These are phyloP conservation scores for Pythium guiyangense DNA, from an alignment of 352 stramenopile species.

Conservation along the genomic window DNA sequence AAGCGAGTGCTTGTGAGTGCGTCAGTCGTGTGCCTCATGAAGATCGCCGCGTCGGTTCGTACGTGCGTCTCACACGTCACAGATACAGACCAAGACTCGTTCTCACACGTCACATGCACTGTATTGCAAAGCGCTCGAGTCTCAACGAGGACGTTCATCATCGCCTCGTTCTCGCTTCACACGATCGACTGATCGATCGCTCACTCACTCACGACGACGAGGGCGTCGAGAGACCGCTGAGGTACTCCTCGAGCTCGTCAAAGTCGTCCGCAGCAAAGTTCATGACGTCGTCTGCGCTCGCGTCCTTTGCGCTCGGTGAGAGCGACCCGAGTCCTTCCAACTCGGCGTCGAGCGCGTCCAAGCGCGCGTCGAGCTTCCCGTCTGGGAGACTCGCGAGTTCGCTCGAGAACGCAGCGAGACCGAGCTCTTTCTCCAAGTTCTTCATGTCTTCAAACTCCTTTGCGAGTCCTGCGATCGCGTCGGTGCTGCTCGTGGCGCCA, in stretches of 20 bases:
- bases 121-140: too few relatives aligned
- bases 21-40: too few relatives aligned
- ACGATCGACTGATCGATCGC: neutral
- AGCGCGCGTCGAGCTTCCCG: constrained; percentile 50
- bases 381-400: constrained; percentile 38
- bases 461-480: constrained; percentile 41
- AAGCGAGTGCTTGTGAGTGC: too few relatives aligned
- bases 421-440: constrained; percentile 79
- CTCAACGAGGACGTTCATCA: too few relatives aligned
- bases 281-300: constrained; percentile 54
- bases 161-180: neutral
- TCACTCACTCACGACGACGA: constrained; percentile 11
- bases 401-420: constrained; percentile 52
- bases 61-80: too few relatives aligned
- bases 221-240: constrained; percentile 68
- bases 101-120: too few relatives aligned
- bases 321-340: constrained; percentile 57
- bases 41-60: neutral
- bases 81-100: too few relatives aligned
- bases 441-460: constrained; percentile 83
- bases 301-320: constrained; percentile 38
- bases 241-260: constrained; percentile 85
- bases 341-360: constrained; percentile 72
- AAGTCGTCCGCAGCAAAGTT: constrained; percentile 88
- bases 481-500: constrained; percentile 14